Percentiles rank a stretch among this genome's conserved stretches.
These are phyloP conservation scores for Heterobasidion irregulare DNA, from an alignment of 1,284 basidiomycete genomes.

Conservation along the genomic window DNA sequence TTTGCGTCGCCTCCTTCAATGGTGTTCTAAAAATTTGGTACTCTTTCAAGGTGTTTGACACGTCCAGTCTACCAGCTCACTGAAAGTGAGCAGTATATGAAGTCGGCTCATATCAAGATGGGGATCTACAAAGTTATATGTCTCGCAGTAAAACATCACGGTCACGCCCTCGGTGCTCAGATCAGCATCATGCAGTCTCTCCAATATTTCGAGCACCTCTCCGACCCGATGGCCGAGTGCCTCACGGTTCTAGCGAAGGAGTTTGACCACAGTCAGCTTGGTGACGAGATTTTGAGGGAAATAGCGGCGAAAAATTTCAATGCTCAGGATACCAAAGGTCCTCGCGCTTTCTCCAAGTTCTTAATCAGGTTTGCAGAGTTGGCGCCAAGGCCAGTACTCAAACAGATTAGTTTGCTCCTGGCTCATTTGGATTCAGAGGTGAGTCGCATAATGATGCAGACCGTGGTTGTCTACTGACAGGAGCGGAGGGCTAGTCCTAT, in stretches of 20 bases:
- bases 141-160: constrained; percentile 86
- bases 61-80: constrained; percentile 81
- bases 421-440: constrained; percentile 91
- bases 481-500: constrained; percentile 55
- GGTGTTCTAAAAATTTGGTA: constrained; percentile 1
- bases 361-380: constrained; percentile 78
- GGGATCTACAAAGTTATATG: constrained; percentile 88
- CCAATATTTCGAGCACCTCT: constrained; percentile 92
- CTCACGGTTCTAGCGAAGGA: constrained; percentile 76
- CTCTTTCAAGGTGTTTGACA: constrained; percentile 62
- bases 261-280: constrained; percentile 85
- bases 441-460: constrained; percentile 14
- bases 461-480: background rate
- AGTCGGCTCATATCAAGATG: constrained; percentile 60
- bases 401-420: constrained; percentile 83
- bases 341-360: constrained; percentile 82
- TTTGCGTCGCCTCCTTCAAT: background rate
- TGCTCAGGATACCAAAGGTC: constrained; percentile 82
- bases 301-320: constrained; percentile 75
- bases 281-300: constrained; percentile 86
- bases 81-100: constrained; percentile 88
- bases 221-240: constrained; percentile 91
- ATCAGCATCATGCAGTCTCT: constrained; percentile 88
- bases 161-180: constrained; percentile 78
- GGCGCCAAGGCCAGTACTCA: constrained; percentile 80